Evolutionary conservation across 169 alveolate genomes (phyloP).

Genomic region (Plasmodium coatneyi): DNA sequence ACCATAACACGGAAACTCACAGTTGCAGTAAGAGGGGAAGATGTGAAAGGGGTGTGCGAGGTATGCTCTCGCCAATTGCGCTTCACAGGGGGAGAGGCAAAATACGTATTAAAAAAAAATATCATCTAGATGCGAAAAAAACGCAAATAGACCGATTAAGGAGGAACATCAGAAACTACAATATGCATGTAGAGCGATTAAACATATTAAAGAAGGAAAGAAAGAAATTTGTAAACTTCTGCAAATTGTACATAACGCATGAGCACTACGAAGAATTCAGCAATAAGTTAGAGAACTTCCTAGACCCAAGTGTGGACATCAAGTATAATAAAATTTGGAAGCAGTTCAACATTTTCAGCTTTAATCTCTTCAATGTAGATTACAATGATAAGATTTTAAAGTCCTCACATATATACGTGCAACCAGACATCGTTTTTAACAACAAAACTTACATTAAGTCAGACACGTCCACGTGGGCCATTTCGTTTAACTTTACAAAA

Average conservation of each 20-base stretch:
- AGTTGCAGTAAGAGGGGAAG: not conserved
- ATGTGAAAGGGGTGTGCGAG: not conserved
- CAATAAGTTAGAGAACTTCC: slow-evolving; percentile 21
- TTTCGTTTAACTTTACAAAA: slow-evolving; percentile 59
- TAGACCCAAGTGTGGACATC: slow-evolving; percentile 53
- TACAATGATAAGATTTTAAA: slow-evolving; percentile 42
- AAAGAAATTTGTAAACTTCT: slow-evolving; percentile 52
- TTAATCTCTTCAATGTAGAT: slow-evolving; percentile 51
- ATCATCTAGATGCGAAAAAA: not conserved
- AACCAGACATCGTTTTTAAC: slow-evolving; percentile 71
- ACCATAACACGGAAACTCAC: not conserved
- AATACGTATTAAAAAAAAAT: slow-evolving; percentile 4
- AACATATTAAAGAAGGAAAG: slow-evolving; percentile 34
- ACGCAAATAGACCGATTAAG: slow-evolving; percentile 9
- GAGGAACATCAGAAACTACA: slow-evolving; percentile 20
- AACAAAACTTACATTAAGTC: slow-evolving; percentile 24
- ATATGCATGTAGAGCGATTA: not conserved
- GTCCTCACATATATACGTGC: slow-evolving; percentile 30
- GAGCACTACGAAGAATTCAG: slow-evolving; percentile 26
- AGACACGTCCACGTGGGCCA: slow-evolving; percentile 72
- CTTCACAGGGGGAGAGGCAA: not conserved
- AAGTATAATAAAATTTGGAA: slow-evolving; percentile 56
- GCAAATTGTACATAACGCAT: slow-evolving; percentile 26
- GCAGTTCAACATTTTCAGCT: slow-evolving; percentile 24
- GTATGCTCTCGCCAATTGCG: not conserved